Evolutionary conservation across 2,329 filamentous ascomycete genomes (phyloP).

Genomic region (Cyphellophora attinorum): DNA sequence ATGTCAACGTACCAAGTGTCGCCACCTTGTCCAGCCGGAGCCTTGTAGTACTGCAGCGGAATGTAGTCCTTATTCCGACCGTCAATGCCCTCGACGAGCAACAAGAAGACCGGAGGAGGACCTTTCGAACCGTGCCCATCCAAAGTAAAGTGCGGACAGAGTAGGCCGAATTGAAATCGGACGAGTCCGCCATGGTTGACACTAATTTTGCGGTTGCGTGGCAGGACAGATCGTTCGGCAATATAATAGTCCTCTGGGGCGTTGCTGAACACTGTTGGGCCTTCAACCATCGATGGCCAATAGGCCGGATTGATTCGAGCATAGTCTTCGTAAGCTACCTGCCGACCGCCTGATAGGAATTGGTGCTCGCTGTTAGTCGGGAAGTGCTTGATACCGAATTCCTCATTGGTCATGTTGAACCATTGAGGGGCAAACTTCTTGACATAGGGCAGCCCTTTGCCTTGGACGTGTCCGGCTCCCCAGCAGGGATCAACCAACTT

Average conservation of each 20-base stretch:
- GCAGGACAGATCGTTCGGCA: constrained; percentile 50
- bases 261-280: constrained; percentile 37
- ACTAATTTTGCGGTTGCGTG: constrained; percentile 49
- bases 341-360: constrained; percentile 62
- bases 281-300: constrained; percentile 31
- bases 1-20: constrained; percentile 78
- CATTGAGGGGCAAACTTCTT: constrained; percentile 55
- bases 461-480: constrained; percentile 68
- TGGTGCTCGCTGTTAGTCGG: constrained; percentile 60
- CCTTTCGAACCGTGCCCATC: constrained; percentile 53
- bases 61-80: constrained; percentile 59
- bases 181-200: constrained; percentile 49
- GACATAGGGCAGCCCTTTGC: constrained; percentile 49
- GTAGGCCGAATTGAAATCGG: constrained; percentile 69
- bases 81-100: constrained; percentile 57
- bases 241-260: constrained; percentile 42
- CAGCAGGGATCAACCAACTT: constrained; percentile 88
- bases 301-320: constrained; percentile 49
- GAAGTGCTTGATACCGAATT: constrained; percentile 74
- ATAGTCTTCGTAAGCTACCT: constrained; percentile 73
- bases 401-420: constrained; percentile 60
- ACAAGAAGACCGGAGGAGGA: constrained; percentile 58
- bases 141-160: constrained; percentile 78
- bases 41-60: constrained; percentile 48
- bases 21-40: constrained; percentile 51